Evolutionary conservation across 495 filamentous ascomycete genomes (phyloP), one percentile per base, ranked within the genome.

Genomic region (Podospora appendiculata): DNA sequence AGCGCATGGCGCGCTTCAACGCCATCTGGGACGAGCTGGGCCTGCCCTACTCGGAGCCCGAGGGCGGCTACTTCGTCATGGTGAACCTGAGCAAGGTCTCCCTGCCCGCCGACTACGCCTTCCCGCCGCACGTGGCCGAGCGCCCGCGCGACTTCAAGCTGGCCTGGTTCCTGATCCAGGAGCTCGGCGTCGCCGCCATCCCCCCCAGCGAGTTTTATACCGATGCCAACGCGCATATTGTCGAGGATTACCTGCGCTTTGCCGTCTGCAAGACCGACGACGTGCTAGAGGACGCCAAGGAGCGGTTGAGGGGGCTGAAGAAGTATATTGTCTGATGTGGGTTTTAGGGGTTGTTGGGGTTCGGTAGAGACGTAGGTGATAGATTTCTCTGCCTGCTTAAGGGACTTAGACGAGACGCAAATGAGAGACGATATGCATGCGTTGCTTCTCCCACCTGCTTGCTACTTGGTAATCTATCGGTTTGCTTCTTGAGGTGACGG

Each of bases 121-220:
- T 96, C 75, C 93, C 93, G 4, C 75, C 86, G 0, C 88, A 95
- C 68, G 91, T 98, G 6, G 84, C 86, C 25, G 81, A 77, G 48
- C 80, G 92, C 10, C 86, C 93, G 34, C 78, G 93, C 35, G 93
- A 98, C 70, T 98, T 96, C 75, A 86, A 94, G 73, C 77, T 98
- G 33, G 79, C 81, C 36, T 98, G 93, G 93, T 96, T 96, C 70
- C 69, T 95, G 56, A 98, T 98, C 65, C 90, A 88, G 67, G 93
- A 97, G 74, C 74, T 97, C 46, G 93, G 93, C 6, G 89, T 98
- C 3, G 93, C 93, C 6, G 89, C 91, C 2, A 98, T 98, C 56
- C 93, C 93, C 3, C 93, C 93, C 0, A 95, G 88, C 0, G 93
- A 98, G 69, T 98, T 98, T 67, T 96, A 96, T 60, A 96, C 90